phyloP scores from a whole-genome alignment of 2,329 filamentous ascomycete species.

The Nemania sp. region DNA sequence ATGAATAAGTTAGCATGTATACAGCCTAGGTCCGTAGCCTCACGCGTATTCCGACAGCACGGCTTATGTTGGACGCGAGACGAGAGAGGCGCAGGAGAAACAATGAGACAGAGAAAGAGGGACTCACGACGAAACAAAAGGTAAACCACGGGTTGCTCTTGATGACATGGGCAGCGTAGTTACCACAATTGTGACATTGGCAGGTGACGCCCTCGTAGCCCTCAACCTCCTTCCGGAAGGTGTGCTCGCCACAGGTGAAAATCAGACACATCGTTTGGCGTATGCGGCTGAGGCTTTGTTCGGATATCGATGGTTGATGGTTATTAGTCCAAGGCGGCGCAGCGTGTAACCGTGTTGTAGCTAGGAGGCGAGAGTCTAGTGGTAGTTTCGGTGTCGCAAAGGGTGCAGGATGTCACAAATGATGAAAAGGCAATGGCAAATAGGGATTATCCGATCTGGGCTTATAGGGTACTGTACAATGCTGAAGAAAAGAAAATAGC shows the following conservation, averaged over 20 bases:
- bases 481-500: constrained; percentile 1
- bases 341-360: background rate
- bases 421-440: background rate
- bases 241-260: constrained; percentile 72
- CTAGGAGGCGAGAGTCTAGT: background rate
- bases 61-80: background rate
- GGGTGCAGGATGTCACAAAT: background rate
- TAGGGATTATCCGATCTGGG: background rate
- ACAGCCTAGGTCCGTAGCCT: background rate
- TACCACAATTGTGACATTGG: constrained; percentile 75
- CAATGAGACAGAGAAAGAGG: background rate
- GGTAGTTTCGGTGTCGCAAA: constrained; percentile 2
- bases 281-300: constrained; percentile 20
- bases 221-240: constrained; percentile 68
- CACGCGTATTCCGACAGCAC: background rate
- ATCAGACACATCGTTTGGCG: constrained; percentile 67
- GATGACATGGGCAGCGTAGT: constrained; percentile 70
- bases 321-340: background rate
- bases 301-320: constrained; percentile 1
- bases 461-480: constrained; percentile 1
- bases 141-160: constrained; percentile 81
- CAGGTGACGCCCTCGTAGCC: constrained; percentile 72
- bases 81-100: background rate
- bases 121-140: constrained; percentile 77
- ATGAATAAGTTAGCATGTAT: constrained; percentile 24